Evolutionary conservation across 208 protist genomes (phyloP), one percentile per base, ranked within the genome.

Genomic region (Trypanosoma caninum): DNA sequence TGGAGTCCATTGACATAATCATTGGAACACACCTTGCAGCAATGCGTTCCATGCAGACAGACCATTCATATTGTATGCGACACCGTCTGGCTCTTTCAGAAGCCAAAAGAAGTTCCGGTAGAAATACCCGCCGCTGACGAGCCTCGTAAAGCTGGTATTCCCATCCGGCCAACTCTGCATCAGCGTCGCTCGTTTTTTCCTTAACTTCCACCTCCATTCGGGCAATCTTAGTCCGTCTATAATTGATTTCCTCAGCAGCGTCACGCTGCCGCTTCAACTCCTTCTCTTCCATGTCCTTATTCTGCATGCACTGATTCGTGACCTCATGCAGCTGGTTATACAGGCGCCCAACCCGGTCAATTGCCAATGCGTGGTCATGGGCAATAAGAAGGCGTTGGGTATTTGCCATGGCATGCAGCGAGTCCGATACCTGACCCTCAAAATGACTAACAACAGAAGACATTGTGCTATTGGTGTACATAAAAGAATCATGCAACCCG

Each of bases 341-440:
- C 6, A 85, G 60, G 5, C 70, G 63, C 8, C 75, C 87, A 20
- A 94, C 62, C n/a, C 76, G 79, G 22, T 83, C 82, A 28, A 87
- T 76, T 10, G 72, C 84, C 47, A 80, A 62, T 18, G 79, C 75
- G 62, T 90, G 83, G 34, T 94, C 87, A 56, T 91, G 77, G 7
- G 87, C 87, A 33, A 94, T 70, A 25, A 94, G 80, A 45, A 89
- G 76, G 13, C 87, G 75, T 62, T 94, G 87, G 42, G 75, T 65
- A 55, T 80, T 82, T 3, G 81, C 78, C 47, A 94, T 76, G 6
- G 82, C 74, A 47, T 87, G 74, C 45, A 94, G 23, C 31, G 78
- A 75, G 52, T 86, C 83, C 14, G 78, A 81, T 10, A 87, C 79
- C 55, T 94, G 75, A 7, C 71, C 48, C 10, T 81, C 76, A 51